Evolutionary conservation across 208 protist genomes (phyloP).

Genomic region (Acanthamoeba royreba): DNA sequence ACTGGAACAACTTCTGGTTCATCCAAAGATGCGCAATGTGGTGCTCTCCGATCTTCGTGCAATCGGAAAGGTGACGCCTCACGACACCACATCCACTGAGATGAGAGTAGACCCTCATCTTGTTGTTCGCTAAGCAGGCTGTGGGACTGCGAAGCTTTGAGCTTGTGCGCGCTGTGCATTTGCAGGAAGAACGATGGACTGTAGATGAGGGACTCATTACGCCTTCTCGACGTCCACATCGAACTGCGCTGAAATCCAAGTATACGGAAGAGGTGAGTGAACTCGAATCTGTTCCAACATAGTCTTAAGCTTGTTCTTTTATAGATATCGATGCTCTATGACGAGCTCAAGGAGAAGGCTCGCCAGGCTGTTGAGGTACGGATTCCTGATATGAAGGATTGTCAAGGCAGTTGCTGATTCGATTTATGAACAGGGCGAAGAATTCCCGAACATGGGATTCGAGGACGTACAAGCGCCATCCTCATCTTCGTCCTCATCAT

Average conservation of each 20-base stretch:
- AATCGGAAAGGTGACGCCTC: background rate
- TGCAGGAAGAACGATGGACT: conserved; percentile 33
- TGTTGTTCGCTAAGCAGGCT: background rate
- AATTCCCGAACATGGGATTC: too few relatives aligned
- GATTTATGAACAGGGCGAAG: too few relatives aligned
- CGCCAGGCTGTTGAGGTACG: background rate
- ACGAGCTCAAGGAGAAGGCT: background rate
- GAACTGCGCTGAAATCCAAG: background rate
- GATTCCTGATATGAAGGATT: too few relatives aligned
- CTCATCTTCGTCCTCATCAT: too few relatives aligned
- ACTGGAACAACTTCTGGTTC: background rate
- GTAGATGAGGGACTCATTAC: conserved; percentile 2
- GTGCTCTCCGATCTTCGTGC: conserved; percentile 12
- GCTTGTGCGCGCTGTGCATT: conserved; percentile 4
- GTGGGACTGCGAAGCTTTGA: background rate
- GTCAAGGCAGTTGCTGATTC: too few relatives aligned
- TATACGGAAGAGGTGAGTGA: background rate
- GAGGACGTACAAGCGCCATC: too few relatives aligned
- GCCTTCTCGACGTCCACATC: background rate
- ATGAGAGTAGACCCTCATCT: background rate
- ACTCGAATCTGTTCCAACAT: background rate
- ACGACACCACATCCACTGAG: background rate
- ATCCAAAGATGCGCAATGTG: background rate
- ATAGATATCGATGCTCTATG: background rate
- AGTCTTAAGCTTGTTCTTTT: too few relatives aligned